Base-by-base conservation (phyloP, 208 protist genomes). In the Crithidia brevicula region DNA sequence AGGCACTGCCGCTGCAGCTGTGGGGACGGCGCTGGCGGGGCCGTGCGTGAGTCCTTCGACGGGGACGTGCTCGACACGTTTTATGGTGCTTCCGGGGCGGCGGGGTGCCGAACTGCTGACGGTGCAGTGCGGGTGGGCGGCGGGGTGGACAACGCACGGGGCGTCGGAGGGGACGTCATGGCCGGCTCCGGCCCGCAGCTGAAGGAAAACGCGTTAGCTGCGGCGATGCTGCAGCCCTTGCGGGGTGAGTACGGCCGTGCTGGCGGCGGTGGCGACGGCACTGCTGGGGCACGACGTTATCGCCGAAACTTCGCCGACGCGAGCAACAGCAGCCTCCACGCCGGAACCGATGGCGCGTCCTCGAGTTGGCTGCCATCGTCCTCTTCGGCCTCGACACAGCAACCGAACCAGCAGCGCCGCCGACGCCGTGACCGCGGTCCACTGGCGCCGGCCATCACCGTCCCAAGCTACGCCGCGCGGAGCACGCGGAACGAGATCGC, bases 151-250 rank as follows among this genome's bases (percentile, higher is more conserved):
- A 31, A n/a, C 10, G 2, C 7, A 15, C 8, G 50, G 22, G n/a
- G n/a, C n/a, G n/a, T n/a, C 51, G 47, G 47, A 6, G 50, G 15
- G 1, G 49, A 46, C 34, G 16, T 23, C 20, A 54, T 3, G 2
- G 34, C 4, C 31, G 40, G 27, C n/a, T 30, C 40, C 16, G 63
- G 61, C 15, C 61, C 49, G 13, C 40, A 61, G 31, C 59, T 83
- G 43, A 77, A 81, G 74, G 79, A 85, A 54, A 85, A 81, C 70
- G 38, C 60, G 3, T 40, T 85, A 18, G 79, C 79, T 20, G 70
- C 50, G 11, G 52, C 61, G 53, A 78, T 85, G 60, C 56, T 78
- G 74, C 70, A 85, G 74, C 74, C 79, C 2, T 23, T 77, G 27
- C 42, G 51, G 11, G 53, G 30, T 18, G 53, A 60, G 34, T 46